Base-by-base conservation (phyloP, 2,329 filamentous ascomycete genomes). In the Trichocomaceae sp. region DNA sequence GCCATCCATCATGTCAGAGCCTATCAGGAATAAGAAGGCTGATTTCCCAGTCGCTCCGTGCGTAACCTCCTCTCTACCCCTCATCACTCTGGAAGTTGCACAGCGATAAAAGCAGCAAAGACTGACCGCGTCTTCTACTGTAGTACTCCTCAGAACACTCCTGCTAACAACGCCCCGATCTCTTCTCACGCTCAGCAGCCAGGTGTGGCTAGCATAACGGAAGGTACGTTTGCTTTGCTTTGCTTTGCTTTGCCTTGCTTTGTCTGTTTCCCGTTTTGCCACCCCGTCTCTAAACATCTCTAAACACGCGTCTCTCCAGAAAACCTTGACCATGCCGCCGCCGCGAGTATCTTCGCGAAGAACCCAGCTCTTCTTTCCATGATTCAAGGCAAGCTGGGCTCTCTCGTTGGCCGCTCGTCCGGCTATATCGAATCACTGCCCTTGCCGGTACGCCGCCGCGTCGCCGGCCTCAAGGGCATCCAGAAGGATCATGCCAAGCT, bases 401-500 rank as follows among this genome's bases (percentile, higher is more conserved):
- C 86, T 62, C 87, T 99, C 58, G 89, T 99, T 67, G 93, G 93
- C 67, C 86, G 88, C 63, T 96, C 95, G 51, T 99, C 93, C 55
- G 93, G 93, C 66, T 99, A 99, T 76, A 90, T 99, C 73, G 93
- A 99, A 81, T 95, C 89, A 22, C 86, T 99, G 17, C 93, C 93
- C 57, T 79, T 85, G 56, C 83, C 87, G 58, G 91, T 99, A 66
- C 90, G 91, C 73, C 89, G 88, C 71, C 91, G 93, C 69, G 92
- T 99, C 62, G 86, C 91, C 59, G 95, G 93, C 63, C 82, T 99
- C 60, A 96, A 97, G 79, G 95, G 92, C 64, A 90, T 99, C 65
- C 93, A 99, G 77, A 96, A 96, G 77, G 91, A 97, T 67, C 93
- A 99, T 78, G 89, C 92, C 59, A 96, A 97, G 79, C 86, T 99